phyloP scores from a whole-genome alignment of 2,329 filamentous ascomycete genomes.

The Aspergillus thermomutatus region DNA sequence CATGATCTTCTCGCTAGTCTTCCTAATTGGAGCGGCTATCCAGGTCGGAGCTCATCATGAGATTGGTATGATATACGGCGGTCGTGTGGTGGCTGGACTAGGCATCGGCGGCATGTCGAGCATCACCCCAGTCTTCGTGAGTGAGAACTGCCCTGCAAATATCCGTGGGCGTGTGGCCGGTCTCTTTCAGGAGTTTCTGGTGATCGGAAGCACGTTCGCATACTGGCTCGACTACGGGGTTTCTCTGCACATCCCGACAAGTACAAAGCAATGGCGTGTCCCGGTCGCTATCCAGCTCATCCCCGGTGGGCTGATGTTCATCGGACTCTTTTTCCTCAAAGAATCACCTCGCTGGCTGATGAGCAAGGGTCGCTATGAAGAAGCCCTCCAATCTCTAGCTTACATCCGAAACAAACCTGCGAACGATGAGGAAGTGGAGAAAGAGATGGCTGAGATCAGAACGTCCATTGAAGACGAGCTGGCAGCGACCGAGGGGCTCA shows the following conservation, averaged over 20 bases:
- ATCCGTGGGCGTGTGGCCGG: conserved; percentile 35
- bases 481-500: conserved; percentile 39
- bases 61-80: conserved; percentile 37
- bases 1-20: conserved; percentile 32
- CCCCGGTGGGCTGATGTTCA: conserved; percentile 49
- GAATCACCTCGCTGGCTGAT: conserved; percentile 55
- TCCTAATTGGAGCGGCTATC: conserved; percentile 34
- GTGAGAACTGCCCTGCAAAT: too few relatives aligned
- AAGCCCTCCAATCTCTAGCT: conserved; percentile 39
- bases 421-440: conserved; percentile 23
- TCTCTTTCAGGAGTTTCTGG: conserved; percentile 37
- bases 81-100: conserved; percentile 35
- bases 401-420: conserved; percentile 34
- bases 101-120: conserved; percentile 38
- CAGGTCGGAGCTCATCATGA: conserved; percentile 31
- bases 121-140: conserved; percentile 39
- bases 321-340: conserved; percentile 50
- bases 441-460: conserved; percentile 39
- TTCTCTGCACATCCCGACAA: conserved; percentile 40
- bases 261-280: conserved; percentile 52
- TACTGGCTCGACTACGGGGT: conserved; percentile 56
- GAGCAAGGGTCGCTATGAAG: conserved; percentile 47
- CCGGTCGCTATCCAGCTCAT: conserved; percentile 53
- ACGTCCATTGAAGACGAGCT: conserved; percentile 42
- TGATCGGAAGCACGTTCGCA: conserved; percentile 45